Percentiles rank a stretch among this genome's conserved stretches.
Evolutionary conservation across 345 rosid genomes (phyloP).

Genomic region (Boechera stricta): DNA sequence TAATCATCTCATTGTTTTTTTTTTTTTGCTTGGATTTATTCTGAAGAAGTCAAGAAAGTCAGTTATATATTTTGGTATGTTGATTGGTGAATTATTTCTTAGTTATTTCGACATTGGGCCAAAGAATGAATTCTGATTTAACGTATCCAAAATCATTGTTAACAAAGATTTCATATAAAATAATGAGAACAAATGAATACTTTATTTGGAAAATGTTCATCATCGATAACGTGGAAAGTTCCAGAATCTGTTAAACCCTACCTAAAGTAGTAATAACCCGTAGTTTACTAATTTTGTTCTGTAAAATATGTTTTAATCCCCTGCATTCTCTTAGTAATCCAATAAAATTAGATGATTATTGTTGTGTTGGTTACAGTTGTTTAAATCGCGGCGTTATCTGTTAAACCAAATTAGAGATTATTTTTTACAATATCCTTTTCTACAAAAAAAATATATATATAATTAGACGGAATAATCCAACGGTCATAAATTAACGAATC

Average conservation of each 20-base stretch:
- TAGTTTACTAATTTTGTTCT: too few relatives aligned
- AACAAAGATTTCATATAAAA: neutral
- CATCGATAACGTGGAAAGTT: too few relatives aligned
- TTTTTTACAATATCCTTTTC: neutral
- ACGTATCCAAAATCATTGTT: neutral
- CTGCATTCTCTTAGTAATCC: neutral
- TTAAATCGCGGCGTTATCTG: neutral
- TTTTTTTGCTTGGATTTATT: constrained; percentile 12
- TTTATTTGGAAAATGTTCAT: too few relatives aligned
- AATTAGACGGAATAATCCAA: constrained; percentile 24
- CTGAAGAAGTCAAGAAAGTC: constrained; percentile 12
- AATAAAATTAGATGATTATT: neutral
- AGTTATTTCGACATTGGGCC: neutral
- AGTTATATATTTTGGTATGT: constrained; percentile 19
- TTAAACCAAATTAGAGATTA: constrained; percentile 18
- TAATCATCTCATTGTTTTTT: constrained; percentile 18
- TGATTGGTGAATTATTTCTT: constrained; percentile 5
- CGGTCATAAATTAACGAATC: constrained; percentile 4
- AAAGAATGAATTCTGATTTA: neutral
- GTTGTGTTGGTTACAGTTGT: constrained; percentile 33
- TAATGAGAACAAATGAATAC: neutral
- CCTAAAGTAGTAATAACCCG: too few relatives aligned
- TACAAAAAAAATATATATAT: too few relatives aligned
- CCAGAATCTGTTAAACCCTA: too few relatives aligned
- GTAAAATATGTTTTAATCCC: neutral